Evolutionary conservation across 2,329 filamentous ascomycete species (phyloP).

Genomic region (Verticillium tricorpus): DNA sequence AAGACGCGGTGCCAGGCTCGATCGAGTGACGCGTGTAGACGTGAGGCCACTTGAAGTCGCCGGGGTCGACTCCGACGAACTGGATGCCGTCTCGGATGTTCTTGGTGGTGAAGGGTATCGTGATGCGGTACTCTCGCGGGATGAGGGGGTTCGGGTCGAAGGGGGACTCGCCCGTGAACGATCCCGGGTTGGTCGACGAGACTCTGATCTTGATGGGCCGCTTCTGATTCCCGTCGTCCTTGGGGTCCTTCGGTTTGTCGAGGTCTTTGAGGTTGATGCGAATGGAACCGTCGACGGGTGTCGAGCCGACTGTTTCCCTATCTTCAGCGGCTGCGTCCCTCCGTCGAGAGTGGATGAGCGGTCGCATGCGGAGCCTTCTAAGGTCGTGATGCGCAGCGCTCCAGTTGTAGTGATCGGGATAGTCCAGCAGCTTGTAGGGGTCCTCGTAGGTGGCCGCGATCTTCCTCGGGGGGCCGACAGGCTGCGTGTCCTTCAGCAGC

Average conservation of each 20-base stretch:
- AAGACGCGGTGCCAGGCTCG: conserved; percentile 74
- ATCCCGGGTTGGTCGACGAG: conserved; percentile 21
- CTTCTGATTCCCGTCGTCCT: conserved; percentile 4
- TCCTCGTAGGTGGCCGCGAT: conserved; percentile 49
- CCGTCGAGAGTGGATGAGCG: conserved; percentile 43
- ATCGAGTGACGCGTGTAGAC: conserved; percentile 81
- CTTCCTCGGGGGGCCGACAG: conserved; percentile 21
- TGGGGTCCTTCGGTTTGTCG: conserved; percentile 5
- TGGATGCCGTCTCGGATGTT: conserved; percentile 82
- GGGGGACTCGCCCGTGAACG: not conserved
- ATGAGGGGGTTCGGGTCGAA: not conserved
- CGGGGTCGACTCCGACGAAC: conserved; percentile 79
- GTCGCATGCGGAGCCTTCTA: conserved; percentile 62
- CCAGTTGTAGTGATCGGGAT: conserved; percentile 58
- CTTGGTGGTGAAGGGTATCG: conserved; percentile 72
- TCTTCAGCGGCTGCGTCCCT: conserved; percentile 51
- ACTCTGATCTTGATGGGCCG: conserved; percentile 41
- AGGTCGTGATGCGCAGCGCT: conserved; percentile 72
- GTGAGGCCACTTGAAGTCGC: conserved; percentile 82
- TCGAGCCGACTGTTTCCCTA: conserved; percentile 51
- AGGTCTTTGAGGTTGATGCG: conserved; percentile 35
- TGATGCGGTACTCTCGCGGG: conserved; percentile 47
- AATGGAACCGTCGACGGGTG: conserved; percentile 50
- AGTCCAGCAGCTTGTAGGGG: conserved; percentile 61
- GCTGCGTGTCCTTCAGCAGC: conserved; percentile 23